Evolutionary conservation across 306 rosid species (phyloP), one percentile per base, ranked within the genome.

Genomic region (Adenanthera pavonina): DNA sequence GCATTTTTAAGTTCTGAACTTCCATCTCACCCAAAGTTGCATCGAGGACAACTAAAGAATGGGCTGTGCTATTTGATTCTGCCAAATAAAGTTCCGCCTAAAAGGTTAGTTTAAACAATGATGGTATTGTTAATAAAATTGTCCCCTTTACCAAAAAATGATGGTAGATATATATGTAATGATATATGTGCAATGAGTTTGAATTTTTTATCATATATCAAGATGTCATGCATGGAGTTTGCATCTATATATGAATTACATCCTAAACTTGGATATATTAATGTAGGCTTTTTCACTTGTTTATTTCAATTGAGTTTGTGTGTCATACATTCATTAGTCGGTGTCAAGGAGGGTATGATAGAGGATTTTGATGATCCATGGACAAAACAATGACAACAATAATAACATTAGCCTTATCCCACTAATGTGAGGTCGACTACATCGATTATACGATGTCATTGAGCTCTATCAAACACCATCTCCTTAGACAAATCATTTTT

Each of bases 51-150:
- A 53, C 89, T 95, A 35, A 93, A 92, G 84, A 92, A 92, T 86
- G 99, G 99, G 73, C 48, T 95, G 81, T 91, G 91, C 3, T 95
- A 93, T 84, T 89, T 92, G 34, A 93, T 95, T 83, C 78, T 93
- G 68, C 97, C 97, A 30, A 95, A 93, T 87, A 95, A 95, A 84
- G 98, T 95, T 59, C 99, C 99, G 1, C 99, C 98, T 38, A 93
- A 88, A 61, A 93, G 99, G 97, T 88, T 33, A 72, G 78, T 77
- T 65, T 34, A 61, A 33, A 75, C 57, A 6, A 20, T n/a, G n/a
- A n/a, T n/a, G n/a, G n/a, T n/a, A n/a, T n/a, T n/a, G n/a, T n/a
- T n/a, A n/a, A n/a, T n/a, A n/a, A n/a, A n/a, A n/a, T n/a, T n/a
- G n/a, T n/a, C n/a, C n/a, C n/a, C n/a, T n/a, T n/a, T n/a, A n/a